phyloP scores from a whole-genome alignment of 345 rosid species.

The Eucalyptus lansdowneana region DNA sequence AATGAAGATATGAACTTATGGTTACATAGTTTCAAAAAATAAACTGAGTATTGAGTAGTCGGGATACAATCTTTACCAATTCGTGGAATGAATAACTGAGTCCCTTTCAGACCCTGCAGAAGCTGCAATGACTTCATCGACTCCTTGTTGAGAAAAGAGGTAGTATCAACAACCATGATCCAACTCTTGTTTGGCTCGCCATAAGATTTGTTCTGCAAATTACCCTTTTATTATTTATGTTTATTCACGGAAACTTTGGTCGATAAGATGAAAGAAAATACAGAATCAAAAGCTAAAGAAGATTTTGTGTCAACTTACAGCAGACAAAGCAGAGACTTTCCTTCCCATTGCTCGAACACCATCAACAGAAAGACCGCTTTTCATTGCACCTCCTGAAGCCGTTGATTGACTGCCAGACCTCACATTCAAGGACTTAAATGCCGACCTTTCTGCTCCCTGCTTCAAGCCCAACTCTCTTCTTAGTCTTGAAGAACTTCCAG shows the following conservation, averaged over 20 bases:
- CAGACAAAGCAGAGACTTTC: conserved; percentile 14
- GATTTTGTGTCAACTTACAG: conserved; percentile 19
- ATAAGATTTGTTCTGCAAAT: conserved; percentile 28
- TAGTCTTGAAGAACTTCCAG: conserved; percentile 13
- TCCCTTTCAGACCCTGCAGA: conserved; percentile 82
- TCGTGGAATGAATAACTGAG: conserved; percentile 58
- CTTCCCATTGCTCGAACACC: neutral
- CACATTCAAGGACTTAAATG: conserved; percentile 38
- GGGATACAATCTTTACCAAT: conserved; percentile 32
- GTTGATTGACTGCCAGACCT: conserved; percentile 15
- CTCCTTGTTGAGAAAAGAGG: conserved; percentile 55
- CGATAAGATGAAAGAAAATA: neutral
- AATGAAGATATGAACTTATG: neutral
- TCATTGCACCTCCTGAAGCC: conserved; percentile 8
- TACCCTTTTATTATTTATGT: neutral
- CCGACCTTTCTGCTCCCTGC: conserved; percentile 32
- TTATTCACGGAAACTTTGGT: neutral
- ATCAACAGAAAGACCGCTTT: conserved; percentile 9
- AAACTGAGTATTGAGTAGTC: neutral
- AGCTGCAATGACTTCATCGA: conserved; percentile 66
- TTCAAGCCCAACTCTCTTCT: conserved; percentile 7
- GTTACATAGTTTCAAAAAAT: neutral
- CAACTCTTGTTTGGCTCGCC: conserved; percentile 39
- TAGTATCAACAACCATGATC: conserved; percentile 64
- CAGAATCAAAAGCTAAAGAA: neutral